These are phyloP conservation scores for Penicillium odoratum DNA, from an alignment of 495 filamentous ascomycete species.

Conservation along the genomic window DNA sequence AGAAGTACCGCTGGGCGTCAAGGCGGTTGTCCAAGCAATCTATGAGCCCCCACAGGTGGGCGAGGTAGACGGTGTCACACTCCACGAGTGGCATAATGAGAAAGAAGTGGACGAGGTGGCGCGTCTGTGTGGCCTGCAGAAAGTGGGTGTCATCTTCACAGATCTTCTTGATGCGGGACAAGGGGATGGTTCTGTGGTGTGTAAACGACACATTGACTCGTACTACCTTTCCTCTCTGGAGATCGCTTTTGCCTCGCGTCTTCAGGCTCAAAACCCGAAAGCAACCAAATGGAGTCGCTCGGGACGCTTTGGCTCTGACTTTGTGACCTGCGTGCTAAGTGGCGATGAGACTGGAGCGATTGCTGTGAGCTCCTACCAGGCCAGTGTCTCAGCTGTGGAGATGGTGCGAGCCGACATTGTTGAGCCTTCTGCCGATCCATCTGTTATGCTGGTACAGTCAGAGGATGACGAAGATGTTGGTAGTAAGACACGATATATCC, in stretches of 20 bases:
- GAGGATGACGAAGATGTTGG: slow-evolving; percentile 75
- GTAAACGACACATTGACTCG: slow-evolving; percentile 94
- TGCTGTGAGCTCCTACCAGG: slow-evolving; percentile 87
- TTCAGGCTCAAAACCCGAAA: slow-evolving; percentile 86
- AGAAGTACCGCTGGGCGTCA: slow-evolving; percentile 90
- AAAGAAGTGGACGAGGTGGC: slow-evolving; percentile 79
- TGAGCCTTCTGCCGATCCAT: slow-evolving; percentile 90
- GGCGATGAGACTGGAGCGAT: slow-evolving; percentile 91
- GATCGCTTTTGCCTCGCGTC: slow-evolving; percentile 80
- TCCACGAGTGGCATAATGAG: slow-evolving; percentile 87
- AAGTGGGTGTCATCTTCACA: slow-evolving; percentile 93
- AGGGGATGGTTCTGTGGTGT: slow-evolving; percentile 80
- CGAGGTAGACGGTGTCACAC: slow-evolving; percentile 87
- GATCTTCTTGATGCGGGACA: slow-evolving; percentile 82
- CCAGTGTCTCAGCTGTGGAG: slow-evolving; percentile 90
- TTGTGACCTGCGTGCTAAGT: slow-evolving; percentile 92
- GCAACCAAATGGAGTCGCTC: slow-evolving; percentile 96
- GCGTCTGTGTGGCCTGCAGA: slow-evolving; percentile 79
- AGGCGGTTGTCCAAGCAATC: slow-evolving; percentile 96
- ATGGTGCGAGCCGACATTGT: slow-evolving; percentile 96
- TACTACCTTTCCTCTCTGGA: slow-evolving; percentile 93
- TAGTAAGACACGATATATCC: slow-evolving; percentile 85
- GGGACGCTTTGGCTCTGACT: slow-evolving; percentile 91
- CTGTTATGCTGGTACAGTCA: slow-evolving; percentile 89
- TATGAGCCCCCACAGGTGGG: slow-evolving; percentile 93